Evolutionary conservation across 768 basidiomycete genomes (phyloP).

Genomic region (Heimioporus sp.): DNA sequence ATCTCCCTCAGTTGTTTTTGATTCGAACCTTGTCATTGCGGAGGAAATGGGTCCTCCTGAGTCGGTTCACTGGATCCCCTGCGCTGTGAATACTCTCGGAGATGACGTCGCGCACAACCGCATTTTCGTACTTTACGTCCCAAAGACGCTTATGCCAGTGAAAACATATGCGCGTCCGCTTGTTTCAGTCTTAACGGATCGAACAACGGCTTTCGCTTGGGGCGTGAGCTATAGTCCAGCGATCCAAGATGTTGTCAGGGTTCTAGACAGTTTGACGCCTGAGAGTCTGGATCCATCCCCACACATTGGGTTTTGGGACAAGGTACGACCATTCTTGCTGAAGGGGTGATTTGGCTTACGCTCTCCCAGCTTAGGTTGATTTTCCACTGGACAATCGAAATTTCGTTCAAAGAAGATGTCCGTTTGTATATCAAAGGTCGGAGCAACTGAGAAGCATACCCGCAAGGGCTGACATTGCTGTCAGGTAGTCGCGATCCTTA

Average conservation of each 20-base stretch:
- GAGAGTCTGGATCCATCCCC: constrained; percentile 81
- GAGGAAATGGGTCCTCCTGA: constrained; percentile 76
- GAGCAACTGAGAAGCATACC: constrained; percentile 3
- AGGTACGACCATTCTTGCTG: constrained; percentile 44
- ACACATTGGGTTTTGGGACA: constrained; percentile 92
- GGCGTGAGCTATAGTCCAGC: constrained; percentile 84
- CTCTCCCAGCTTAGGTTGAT: constrained; percentile 61
- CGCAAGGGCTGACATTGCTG: constrained; percentile 6
- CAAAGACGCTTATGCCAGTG: constrained; percentile 93
- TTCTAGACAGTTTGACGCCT: constrained; percentile 78
- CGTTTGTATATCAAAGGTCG: constrained; percentile 86
- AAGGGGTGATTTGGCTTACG: constrained; percentile 2
- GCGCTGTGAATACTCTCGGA: constrained; percentile 56
- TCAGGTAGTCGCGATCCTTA: constrained; percentile 85
- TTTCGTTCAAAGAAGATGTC: constrained; percentile 68
- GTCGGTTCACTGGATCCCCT: constrained; percentile 72
- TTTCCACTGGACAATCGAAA: constrained; percentile 76
- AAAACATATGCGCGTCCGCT: constrained; percentile 85
- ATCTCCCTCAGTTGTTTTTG: constrained; percentile 56
- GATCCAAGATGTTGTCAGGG: constrained; percentile 81
- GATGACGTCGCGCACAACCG: constrained; percentile 50
- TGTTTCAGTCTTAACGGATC: constrained; percentile 62
- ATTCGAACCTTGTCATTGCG: constrained; percentile 78
- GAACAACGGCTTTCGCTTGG: constrained; percentile 80
- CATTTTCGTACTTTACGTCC: constrained; percentile 60